phyloP scores from a whole-genome alignment of 441 rosid genomes.

The Corymbia citriodora region DNA sequence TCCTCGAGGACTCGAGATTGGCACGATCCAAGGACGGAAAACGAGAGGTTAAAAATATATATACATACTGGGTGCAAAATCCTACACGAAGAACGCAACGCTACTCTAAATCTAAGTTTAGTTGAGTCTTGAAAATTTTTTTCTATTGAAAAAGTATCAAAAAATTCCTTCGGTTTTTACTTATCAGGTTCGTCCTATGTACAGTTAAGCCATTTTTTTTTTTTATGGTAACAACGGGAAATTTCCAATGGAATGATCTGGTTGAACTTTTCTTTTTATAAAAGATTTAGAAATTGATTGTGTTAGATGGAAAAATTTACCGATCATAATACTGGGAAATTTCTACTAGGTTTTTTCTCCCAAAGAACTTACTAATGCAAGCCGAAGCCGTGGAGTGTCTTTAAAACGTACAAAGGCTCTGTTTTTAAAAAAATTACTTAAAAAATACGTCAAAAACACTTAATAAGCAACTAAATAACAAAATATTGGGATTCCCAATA shows the following conservation, averaged over 20 bases:
- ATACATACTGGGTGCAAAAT: not conserved
- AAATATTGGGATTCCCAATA: not conserved
- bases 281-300: no score
- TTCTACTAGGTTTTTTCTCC: not conserved
- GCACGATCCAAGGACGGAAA: no score
- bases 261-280: no score
- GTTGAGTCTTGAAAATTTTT: not conserved
- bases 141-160: not conserved
- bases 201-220: no score
- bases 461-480: not conserved
- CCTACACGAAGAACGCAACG: accelerated
- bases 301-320: not conserved
- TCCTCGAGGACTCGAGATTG: not conserved
- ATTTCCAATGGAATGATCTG: no score
- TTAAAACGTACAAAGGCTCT: not conserved
- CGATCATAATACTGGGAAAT: not conserved
- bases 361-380: not conserved
- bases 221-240: no score
- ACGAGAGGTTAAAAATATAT: no score
- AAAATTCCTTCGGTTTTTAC: no score
- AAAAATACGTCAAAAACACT: not conserved
- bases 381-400: not conserved
- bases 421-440: accelerated
- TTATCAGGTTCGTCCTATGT: no score
- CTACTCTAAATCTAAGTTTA: not conserved